Base-by-base conservation (phyloP, 805 yeast genomes). In the Sugiyamaella smithiae region DNA sequence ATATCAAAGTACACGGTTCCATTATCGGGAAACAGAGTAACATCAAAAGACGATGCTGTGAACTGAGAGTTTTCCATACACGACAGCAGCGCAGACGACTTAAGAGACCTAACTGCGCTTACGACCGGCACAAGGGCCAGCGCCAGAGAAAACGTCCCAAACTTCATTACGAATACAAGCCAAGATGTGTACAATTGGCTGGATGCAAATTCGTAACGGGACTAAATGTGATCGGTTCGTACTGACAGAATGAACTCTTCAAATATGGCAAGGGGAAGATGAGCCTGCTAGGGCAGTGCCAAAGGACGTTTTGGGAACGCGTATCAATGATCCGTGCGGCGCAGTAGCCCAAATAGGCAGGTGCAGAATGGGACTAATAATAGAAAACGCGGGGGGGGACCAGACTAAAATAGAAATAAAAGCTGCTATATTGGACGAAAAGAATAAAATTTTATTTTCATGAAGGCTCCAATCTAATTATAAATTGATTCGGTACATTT, bases 11-110 rank as follows among this genome's bases (percentile, higher is more conserved):
- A 72, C 6, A 84, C 82, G 1, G 85, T 73, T 17, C 65, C 67
- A 66, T 85, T 85, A 40, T 67, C 73, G 3, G 96, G 95, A 61
- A 70, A 83, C 65, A 76, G 87, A 37, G 68, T 68, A 45, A 90
- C 95, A 58, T 87, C 85, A 63, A 93, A 90, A 56, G 74, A 78
- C 6, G 89, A 78, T 4, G 97, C 91, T 2, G 96, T 81, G 59
- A 93, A 81, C 63, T 81, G 84, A 5, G 99, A 90, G 65, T 85
- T 73, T 37, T 81, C 84, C 96, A 89, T 90, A 72, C 99, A 93
- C 33, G 98, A 87, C 58, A 91, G 71, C 57, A 93, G 73, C 6
- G 97, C 88, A 16, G 80, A 66, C 0, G 93, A 71, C 41, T 64
- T 59, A 46, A 77, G 55, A 26, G 57, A 51, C 31, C 56, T 55